Base-by-base conservation (phyloP, 805 yeast genomes). In the Candida easanensis region DNA sequence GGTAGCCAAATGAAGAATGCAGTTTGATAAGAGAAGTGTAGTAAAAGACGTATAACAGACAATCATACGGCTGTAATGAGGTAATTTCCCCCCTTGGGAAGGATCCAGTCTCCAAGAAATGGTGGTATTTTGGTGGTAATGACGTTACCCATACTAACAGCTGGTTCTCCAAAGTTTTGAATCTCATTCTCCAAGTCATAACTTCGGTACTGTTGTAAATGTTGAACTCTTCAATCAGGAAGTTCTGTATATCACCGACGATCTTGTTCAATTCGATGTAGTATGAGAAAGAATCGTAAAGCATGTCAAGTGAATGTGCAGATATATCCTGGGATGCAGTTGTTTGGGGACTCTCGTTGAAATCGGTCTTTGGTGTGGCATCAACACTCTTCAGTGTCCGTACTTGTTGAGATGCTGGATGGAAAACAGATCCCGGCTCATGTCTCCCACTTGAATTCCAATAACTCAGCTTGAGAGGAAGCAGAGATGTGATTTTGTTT, bases 1-100 rank as follows among this genome's bases (percentile, higher is more conserved):
- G 60, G 35, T 46, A 55, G 1, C 54, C 60, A 36, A 50, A 43
- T 2, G 55, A 48, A 5, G 56, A 52, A 32, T 55, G 60, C 8
- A 55, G 25, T 35, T 53, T 55, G 35, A 53, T 50, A 33, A 52
- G 23, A 4, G 56, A 43, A 0, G 53, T 52, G 21, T 55, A 50
- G 36, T 54, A 54, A 26, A 36, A 53, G 11, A 53, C 59, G 39
- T 15, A 54, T 9, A 54, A 36, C 27, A 54, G 20, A 10, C 52
- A 47, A 16, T 54, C 59, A 41, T 49, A 53, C 5, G 45, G 38
- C 14, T 48, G 48, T 7, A 49, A 30, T 4, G 41, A 19, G 15
- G 26, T 9, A 13, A 21, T 21, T 5, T 18, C 21, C n/a, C 14
- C 20, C 18, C n/a, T 17, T 3, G 43, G 35, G 31, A 39, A 41